phyloP scores from a whole-genome alignment of 306 rosid genomes.

The Morella rubra region DNA sequence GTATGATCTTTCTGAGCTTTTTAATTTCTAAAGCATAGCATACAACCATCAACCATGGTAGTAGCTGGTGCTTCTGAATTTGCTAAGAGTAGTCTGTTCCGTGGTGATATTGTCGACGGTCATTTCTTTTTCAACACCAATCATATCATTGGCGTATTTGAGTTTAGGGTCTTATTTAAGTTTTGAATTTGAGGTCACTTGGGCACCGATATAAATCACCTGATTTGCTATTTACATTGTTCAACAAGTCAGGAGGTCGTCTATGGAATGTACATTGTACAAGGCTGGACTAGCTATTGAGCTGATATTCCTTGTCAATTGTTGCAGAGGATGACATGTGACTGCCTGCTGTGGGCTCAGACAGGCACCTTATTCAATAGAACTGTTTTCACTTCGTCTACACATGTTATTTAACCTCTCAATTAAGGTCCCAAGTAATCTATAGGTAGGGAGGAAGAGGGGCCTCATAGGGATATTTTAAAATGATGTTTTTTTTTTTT shows the following conservation, averaged over 20 bases:
- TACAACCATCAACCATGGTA: neutral
- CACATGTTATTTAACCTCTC: neutral
- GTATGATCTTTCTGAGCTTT: neutral
- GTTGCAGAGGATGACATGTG: neutral
- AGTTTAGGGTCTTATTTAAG: neutral
- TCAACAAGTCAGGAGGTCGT: neutral
- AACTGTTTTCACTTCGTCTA: no score
- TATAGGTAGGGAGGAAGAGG: neutral
- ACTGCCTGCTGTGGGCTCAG: no score
- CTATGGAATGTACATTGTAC: neutral
- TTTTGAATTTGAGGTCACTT: conserved; percentile 1
- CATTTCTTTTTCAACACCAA: neutral
- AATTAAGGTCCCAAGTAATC: neutral
- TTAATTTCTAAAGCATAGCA: neutral
- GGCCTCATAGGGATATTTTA: neutral
- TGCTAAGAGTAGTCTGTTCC: neutral
- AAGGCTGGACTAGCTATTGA: neutral
- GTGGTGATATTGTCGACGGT: neutral
- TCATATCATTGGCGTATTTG: neutral
- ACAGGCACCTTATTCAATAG: no score
- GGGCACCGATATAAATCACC: neutral
- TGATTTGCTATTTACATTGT: neutral
- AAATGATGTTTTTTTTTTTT: neutral
- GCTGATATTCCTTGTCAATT: neutral
- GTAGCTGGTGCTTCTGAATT: neutral